Evolutionary conservation across 495 filamentous ascomycete genomes (phyloP).

Genomic region (Gamarada debralockiae): DNA sequence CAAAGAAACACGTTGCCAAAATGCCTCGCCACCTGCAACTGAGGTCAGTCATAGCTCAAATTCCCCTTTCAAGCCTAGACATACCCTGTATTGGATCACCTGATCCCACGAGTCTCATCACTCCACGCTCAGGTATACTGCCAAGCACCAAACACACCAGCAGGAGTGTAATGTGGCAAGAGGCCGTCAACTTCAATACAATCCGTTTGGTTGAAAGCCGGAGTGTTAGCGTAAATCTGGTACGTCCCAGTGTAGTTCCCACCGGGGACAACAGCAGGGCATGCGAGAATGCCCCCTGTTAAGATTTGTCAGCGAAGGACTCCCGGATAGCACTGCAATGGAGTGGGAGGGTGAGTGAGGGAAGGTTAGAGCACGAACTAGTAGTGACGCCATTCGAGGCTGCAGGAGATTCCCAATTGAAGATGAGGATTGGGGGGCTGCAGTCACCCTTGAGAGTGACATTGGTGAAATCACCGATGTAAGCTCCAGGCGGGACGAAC

Average conservation of each 20-base stretch:
- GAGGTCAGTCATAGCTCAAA: too few relatives aligned
- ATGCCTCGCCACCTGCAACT: too few relatives aligned
- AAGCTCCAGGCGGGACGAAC: conserved; percentile 50
- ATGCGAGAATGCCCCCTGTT: conserved; percentile 16
- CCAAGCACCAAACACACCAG: conserved; percentile 8
- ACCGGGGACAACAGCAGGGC: neutral
- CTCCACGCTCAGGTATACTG: too few relatives aligned
- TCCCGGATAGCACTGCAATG: neutral
- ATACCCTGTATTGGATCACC: too few relatives aligned
- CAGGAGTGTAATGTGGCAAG: neutral
- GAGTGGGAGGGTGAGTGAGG: neutral
- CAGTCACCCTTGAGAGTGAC: conserved; percentile 2
- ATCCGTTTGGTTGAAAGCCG: conserved; percentile 14
- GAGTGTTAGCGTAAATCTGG: conserved; percentile 16
- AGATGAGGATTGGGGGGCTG: neutral
- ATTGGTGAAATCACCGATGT: conserved; percentile 39
- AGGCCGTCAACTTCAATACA: conserved; percentile 11
- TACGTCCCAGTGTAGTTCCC: neutral
- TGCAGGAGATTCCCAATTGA: conserved; percentile 11
- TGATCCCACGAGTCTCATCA: too few relatives aligned
- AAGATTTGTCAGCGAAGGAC: conserved; percentile 5
- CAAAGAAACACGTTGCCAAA: too few relatives aligned
- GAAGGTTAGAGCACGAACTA: neutral
- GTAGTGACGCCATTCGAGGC: neutral
- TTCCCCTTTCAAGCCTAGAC: too few relatives aligned